Conservation (phyloP, 2,329 filamentous ascomycete genomes). For the Mycosphaerella sp. region DNA sequence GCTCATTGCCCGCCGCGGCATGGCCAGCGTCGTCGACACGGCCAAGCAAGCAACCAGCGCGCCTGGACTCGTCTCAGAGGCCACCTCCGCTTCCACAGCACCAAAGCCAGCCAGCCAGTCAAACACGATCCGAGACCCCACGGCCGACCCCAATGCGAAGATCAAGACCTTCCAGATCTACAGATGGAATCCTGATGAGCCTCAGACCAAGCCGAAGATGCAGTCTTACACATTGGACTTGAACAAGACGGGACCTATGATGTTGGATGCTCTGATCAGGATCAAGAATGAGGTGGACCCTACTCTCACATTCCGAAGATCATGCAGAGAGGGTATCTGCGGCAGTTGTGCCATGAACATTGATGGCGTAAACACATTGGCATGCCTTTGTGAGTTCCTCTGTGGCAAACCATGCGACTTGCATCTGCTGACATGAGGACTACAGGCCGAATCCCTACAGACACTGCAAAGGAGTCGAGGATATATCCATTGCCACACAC, state of each 20-base stretch:
- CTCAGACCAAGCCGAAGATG: slow-evolving; percentile 88
- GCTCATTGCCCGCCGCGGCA: slow-evolving; percentile 31
- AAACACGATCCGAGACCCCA: slow-evolving; percentile 56
- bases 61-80: slow-evolving; percentile 22
- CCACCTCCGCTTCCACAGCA: slow-evolving; percentile 28
- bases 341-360: slow-evolving; percentile 99
- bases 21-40: slow-evolving; percentile 34
- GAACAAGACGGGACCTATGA: slow-evolving; percentile 99
- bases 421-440: slow-evolving; percentile 13
- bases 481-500: slow-evolving; percentile 98
- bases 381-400: slow-evolving; percentile 77
- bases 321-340: slow-evolving; percentile 96
- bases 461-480: slow-evolving; percentile 73
- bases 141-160: slow-evolving; percentile 49
- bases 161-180: slow-evolving; percentile 98
- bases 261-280: slow-evolving; percentile 89
- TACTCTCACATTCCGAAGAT: slow-evolving; percentile 90
- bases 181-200: slow-evolving; percentile 94
- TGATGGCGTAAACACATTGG: slow-evolving; percentile 95
- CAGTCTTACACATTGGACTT: slow-evolving; percentile 91
- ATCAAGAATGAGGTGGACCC: slow-evolving; percentile 99
- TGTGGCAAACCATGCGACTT: neutral
- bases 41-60: slow-evolving; percentile 31
- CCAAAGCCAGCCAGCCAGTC: slow-evolving; percentile 48
- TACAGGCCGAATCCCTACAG: slow-evolving; percentile 84